phyloP scores from a whole-genome alignment of 1,284 basidiomycete species.

The Caloboletus firmus region DNA sequence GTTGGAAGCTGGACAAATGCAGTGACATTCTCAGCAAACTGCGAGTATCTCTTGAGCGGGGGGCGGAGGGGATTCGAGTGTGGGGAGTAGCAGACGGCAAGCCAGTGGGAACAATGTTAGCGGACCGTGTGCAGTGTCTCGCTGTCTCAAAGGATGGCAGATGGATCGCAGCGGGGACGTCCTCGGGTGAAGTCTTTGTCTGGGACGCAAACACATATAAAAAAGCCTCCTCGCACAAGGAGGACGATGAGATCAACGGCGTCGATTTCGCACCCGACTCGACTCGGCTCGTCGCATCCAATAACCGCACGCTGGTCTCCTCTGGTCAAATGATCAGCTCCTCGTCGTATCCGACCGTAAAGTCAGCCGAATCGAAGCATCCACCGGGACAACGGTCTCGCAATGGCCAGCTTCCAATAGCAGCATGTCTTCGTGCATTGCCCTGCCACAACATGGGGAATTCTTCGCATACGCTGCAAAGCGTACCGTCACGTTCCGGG shows the following conservation, averaged over 20 bases:
- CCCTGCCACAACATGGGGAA: background rate
- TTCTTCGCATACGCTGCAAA: constrained; percentile 1
- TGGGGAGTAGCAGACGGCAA: too few relatives aligned
- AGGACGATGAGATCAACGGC: background rate
- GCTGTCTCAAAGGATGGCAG: too few relatives aligned
- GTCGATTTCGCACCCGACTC: too few relatives aligned
- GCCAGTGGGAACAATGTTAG: too few relatives aligned
- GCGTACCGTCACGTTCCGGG: background rate
- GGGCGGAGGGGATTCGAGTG: too few relatives aligned
- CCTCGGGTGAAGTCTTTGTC: too few relatives aligned
- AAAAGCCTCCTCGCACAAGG: too few relatives aligned
- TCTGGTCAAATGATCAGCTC: background rate
- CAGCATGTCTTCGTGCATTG: background rate
- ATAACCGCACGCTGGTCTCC: background rate
- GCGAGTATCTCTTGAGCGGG: background rate
- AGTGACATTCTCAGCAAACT: background rate
- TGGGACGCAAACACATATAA: too few relatives aligned
- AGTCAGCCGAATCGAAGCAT: background rate
- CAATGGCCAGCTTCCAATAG: background rate
- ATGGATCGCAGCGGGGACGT: too few relatives aligned
- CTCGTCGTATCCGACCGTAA: background rate
- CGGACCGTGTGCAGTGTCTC: too few relatives aligned
- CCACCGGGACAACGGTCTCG: background rate
- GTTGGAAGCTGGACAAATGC: too few relatives aligned
- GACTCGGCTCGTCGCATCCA: too few relatives aligned